Evolutionary conservation across 768 basidiomycete genomes (phyloP), one percentile per base, ranked within the genome.

Genomic region (Xanthoconium purpureum): DNA sequence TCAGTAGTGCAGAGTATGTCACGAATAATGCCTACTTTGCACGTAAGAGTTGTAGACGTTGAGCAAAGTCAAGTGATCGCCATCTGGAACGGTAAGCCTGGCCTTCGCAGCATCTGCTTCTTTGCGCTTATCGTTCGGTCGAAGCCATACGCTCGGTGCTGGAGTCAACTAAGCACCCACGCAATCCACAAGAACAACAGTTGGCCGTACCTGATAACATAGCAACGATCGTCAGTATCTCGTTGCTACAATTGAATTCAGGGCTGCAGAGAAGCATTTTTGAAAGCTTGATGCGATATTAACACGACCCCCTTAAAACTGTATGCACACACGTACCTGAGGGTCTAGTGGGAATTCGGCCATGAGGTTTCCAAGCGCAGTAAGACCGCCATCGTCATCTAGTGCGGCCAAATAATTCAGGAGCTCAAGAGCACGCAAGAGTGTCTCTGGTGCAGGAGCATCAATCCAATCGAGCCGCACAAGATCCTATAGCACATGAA

Each of bases 231-330:
- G 91, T 93, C 54, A 98, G 72, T 43, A 98, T 89, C 69, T 98
- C 97, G 65, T 96, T 95, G 57, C 91, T 94, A 75, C 96, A 98
- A 56, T n/a, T n/a, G n/a, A n/a, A n/a, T n/a, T n/a, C n/a, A n/a
- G n/a, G n/a, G n/a, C n/a, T n/a, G n/a, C n/a, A n/a, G n/a, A n/a
- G n/a, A n/a, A n/a, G n/a, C n/a, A n/a, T n/a, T n/a, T n/a, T n/a
- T n/a, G n/a, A n/a, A n/a, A n/a, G n/a, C n/a, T n/a, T n/a, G n/a
- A n/a, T n/a, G n/a, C n/a, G n/a, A n/a, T n/a, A n/a, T n/a, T n/a
- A n/a, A n/a, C n/a, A n/a, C n/a, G n/a, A n/a, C n/a, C n/a, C n/a
- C n/a, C n/a, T n/a, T n/a, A n/a, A n/a, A n/a, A n/a, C n/a, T n/a
- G n/a, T n/a, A n/a, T n/a, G n/a, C n/a, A n/a, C n/a, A n/a, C n/a